Percentiles rank a stretch among this genome's conserved stretches.
These are phyloP conservation scores for Pseudonitzschia pungens DNA, from an alignment of 108 stramenopile species.

Conservation along the genomic window DNA sequence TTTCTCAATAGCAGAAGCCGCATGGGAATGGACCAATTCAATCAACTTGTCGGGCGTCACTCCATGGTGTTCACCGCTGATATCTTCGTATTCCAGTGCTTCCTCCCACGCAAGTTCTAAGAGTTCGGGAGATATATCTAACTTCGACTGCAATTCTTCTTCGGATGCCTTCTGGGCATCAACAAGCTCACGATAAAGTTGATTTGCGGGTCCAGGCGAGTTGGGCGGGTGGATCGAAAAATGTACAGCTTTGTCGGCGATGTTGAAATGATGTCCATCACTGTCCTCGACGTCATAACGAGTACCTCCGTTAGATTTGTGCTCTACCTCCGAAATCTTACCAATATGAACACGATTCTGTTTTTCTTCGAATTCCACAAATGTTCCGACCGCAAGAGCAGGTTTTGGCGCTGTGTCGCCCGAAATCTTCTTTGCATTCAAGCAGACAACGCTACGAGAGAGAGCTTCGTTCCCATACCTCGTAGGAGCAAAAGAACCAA, in stretches of 20 bases:
- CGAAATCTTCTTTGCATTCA: slow-evolving; percentile 20
- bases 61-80: slow-evolving; percentile 4
- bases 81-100: slow-evolving; percentile 36
- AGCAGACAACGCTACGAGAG: background rate
- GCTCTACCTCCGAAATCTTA: slow-evolving; percentile 42
- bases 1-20: slow-evolving; percentile 61
- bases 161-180: slow-evolving; percentile 40
- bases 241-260: slow-evolving; percentile 49
- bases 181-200: slow-evolving; percentile 47
- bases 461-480: background rate
- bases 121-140: slow-evolving; percentile 51
- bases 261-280: slow-evolving; percentile 45
- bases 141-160: slow-evolving; percentile 29
- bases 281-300: slow-evolving; percentile 44
- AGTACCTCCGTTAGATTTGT: slow-evolving; percentile 57
- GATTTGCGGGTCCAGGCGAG: slow-evolving; percentile 37
- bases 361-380: slow-evolving; percentile 57
- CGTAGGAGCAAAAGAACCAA: background rate
- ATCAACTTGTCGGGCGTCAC: slow-evolving; percentile 44
- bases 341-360: slow-evolving; percentile 46
- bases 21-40: slow-evolving; percentile 50
- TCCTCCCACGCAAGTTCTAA: slow-evolving; percentile 67
- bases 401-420: slow-evolving; percentile 27
- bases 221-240: slow-evolving; percentile 52
- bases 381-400: slow-evolving; percentile 40